Evolutionary conservation across 2,329 filamentous ascomycete genomes (phyloP).

Genomic region (Diaporthe vexans): DNA sequence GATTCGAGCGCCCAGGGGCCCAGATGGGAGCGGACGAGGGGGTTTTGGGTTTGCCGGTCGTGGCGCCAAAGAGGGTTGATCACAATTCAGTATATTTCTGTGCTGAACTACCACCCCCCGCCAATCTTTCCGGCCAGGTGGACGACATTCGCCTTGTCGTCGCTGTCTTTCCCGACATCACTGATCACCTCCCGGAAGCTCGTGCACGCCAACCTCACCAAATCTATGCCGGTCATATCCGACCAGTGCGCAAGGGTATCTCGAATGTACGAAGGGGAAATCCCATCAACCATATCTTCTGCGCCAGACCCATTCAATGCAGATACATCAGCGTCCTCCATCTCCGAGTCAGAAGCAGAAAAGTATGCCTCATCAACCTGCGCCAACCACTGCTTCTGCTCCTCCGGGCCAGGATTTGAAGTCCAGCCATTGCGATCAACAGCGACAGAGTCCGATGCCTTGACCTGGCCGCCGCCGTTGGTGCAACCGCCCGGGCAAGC

Average conservation of each 20-base stretch:
- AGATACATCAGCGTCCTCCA: constrained; percentile 45
- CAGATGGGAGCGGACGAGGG: constrained; percentile 81
- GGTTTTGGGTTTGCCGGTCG: constrained; percentile 82
- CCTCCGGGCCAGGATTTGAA: constrained; percentile 76
- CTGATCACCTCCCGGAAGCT: constrained; percentile 94
- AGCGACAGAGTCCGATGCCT: constrained; percentile 82
- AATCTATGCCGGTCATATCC: constrained; percentile 75
- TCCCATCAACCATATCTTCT: constrained; percentile 69
- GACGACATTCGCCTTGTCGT: constrained; percentile 84
- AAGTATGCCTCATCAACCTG: constrained; percentile 92
- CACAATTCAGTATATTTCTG: constrained; percentile 44
- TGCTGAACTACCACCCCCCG: constrained; percentile 83
- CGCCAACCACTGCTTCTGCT: constrained; percentile 88
- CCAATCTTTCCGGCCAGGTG: constrained; percentile 92
- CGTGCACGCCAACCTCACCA: constrained; percentile 83
- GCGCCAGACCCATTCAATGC: constrained; percentile 47
- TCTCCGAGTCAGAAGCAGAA: constrained; percentile 74
- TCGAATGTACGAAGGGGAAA: constrained; percentile 76
- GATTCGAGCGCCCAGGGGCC: constrained; percentile 81
- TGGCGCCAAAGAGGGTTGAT: constrained; percentile 67
- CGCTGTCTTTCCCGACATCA: constrained; percentile 85
- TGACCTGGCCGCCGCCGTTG: constrained; percentile 96
- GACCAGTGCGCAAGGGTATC: constrained; percentile 84
- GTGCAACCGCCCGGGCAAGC: constrained; percentile 99
- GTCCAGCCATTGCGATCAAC: constrained; percentile 61